Evolutionary conservation across 78 protist genomes (phyloP).

Genomic region (Goniomonas avonlea): DNA sequence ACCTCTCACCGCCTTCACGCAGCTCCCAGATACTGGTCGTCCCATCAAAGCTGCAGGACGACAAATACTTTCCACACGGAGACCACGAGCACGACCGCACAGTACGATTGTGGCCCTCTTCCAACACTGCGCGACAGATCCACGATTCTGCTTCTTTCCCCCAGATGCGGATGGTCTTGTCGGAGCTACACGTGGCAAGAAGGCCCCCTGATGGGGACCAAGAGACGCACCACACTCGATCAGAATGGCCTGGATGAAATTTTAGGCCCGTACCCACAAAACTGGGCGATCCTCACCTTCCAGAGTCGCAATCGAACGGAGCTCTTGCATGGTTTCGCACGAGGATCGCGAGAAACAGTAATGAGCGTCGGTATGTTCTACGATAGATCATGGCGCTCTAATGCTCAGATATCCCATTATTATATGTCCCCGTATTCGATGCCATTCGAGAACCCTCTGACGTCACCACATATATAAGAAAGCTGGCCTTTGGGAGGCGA

Average conservation of each 20-base stretch:
- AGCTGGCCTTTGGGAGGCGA: too few relatives aligned
- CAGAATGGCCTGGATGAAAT: constrained; percentile 62
- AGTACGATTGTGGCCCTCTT: constrained; percentile 50
- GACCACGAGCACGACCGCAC: constrained; percentile 69
- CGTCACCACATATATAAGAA: too few relatives aligned
- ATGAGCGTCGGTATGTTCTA: too few relatives aligned
- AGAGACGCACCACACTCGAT: constrained; percentile 63
- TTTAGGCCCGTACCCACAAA: background rate
- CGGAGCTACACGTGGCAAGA: constrained; percentile 71
- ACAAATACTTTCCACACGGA: constrained; percentile 56
- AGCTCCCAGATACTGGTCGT: constrained; percentile 43
- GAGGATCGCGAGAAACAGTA: too few relatives aligned
- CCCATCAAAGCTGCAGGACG: constrained; percentile 68
- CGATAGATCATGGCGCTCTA: too few relatives aligned
- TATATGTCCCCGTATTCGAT: too few relatives aligned
- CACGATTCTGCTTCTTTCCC: background rate
- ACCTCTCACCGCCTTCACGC: background rate
- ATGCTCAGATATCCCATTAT: too few relatives aligned
- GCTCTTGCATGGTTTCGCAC: too few relatives aligned
- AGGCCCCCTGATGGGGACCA: constrained; percentile 66
- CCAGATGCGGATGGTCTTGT: constrained; percentile 64
- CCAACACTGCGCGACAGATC: constrained; percentile 35
- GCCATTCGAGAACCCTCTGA: too few relatives aligned
- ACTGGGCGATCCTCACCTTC: too few relatives aligned
- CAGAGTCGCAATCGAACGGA: too few relatives aligned